phyloP scores from a whole-genome alignment of 2,329 filamentous ascomycete species.

The Pseudopithomyces maydicus region DNA sequence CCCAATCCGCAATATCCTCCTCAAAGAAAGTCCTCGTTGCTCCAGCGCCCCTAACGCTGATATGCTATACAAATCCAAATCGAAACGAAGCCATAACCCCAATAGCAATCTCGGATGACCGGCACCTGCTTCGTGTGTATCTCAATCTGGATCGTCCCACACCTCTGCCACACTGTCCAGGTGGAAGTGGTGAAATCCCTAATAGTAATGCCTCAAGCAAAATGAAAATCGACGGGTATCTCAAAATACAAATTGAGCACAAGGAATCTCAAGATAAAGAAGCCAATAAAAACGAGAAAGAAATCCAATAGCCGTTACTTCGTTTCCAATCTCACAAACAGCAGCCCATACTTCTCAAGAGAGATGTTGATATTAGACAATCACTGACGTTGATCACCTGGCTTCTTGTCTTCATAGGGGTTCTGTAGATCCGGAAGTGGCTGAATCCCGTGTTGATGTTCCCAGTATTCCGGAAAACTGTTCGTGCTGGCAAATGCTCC shows the following conservation, averaged over 20 bases:
- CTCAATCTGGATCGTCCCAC: background rate
- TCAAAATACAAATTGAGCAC: background rate
- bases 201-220: background rate
- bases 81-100: background rate
- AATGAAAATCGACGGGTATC: background rate
- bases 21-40: background rate
- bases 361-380: too few relatives aligned
- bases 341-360: too few relatives aligned
- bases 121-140: too few relatives aligned
- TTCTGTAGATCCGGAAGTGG: background rate
- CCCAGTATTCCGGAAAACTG: background rate
- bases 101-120: background rate
- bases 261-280: background rate
- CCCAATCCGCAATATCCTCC: too few relatives aligned
- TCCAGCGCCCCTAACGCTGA: background rate
- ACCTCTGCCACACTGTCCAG: background rate
- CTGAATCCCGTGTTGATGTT: conserved; percentile 3
- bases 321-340: background rate
- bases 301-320: too few relatives aligned
- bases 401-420: background rate
- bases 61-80: background rate
- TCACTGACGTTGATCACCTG: too few relatives aligned
- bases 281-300: background rate
- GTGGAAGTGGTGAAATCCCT: background rate
- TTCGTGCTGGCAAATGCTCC: background rate